Percentiles rank a stretch among this genome's conserved stretches.
Conservation (phyloP, 495 filamentous ascomycete genomes). For the Thermothielavioides terrestris region DNA sequence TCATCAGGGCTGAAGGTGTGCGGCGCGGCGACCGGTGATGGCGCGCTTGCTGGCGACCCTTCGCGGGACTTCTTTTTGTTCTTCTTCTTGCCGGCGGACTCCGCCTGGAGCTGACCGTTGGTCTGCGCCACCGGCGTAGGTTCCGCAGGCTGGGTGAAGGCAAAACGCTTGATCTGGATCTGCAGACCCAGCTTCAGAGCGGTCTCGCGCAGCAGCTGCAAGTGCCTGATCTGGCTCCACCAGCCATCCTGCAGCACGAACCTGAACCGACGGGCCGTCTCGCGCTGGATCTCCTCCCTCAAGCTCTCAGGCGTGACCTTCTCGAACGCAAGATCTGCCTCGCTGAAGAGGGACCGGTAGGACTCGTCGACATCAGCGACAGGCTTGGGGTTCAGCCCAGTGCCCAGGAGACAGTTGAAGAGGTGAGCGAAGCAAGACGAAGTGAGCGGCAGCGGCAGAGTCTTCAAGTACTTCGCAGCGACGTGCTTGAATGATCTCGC, state of each 20-base stretch:
- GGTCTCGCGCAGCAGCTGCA: constrained; percentile 84
- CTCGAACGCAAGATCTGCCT: constrained; percentile 75
- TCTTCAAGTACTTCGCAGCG: constrained; percentile 66
- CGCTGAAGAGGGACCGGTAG: constrained; percentile 64
- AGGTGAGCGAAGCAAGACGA: constrained; percentile 75
- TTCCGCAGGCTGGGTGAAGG: constrained; percentile 45
- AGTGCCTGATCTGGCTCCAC: constrained; percentile 53
- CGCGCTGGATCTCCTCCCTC: constrained; percentile 57
- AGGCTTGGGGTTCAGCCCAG: constrained; percentile 65
- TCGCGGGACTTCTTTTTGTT: constrained; percentile 66
- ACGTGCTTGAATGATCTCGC: constrained; percentile 90
- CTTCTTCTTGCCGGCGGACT: constrained; percentile 44
- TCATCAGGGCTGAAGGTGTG: constrained; percentile 76
- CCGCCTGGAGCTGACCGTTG: constrained; percentile 28
- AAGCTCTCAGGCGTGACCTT: constrained; percentile 65
- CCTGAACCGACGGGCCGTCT: constrained; percentile 66
- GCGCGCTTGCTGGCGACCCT: constrained; percentile 43
- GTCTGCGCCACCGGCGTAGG: constrained; percentile 18
- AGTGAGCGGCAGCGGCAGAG: constrained; percentile 69
- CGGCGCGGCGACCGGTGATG: constrained; percentile 37
- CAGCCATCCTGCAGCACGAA: constrained; percentile 63
- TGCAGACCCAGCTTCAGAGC: constrained; percentile 88
- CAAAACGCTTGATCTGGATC: constrained; percentile 71
- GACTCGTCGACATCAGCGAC: constrained; percentile 66
- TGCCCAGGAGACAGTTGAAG: constrained; percentile 87